Base-by-base conservation (phyloP, 225 moss, liverwort and hornwort genomes). In the Ulota crispa region DNA sequence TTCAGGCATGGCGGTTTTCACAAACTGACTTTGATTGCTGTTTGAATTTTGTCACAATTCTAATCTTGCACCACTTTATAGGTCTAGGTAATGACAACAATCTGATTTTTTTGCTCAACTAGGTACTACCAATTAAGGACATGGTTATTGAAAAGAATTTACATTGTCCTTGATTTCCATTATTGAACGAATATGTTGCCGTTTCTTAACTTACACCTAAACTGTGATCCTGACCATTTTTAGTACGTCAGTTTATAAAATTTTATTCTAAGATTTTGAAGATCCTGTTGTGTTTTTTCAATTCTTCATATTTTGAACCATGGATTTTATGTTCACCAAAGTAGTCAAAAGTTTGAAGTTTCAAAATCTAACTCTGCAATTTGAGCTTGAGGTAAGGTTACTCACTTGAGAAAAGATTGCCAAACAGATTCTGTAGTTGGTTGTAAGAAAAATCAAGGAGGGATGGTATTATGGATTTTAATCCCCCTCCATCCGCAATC, bases 1-100 rank as follows among this genome's bases (percentile, higher is more conserved):
- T 88, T 43, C 86, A 89, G 75, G 86, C 70, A 86, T 54, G 79
- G 32, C 43, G n/a, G 39, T 20, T 12, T 76, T 31, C 7, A 1
- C 37, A 1, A 50, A 75, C 69, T 55, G 55, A 5, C 24, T 71
- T 43, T 68, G 39, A 12, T 19, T 52, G 8, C 4, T 50, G 27
- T 50, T 41, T 21, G 6, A 7, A n/a, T 8, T 42, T 73, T 30
- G 16, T 50, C 3, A 23, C 39, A 43, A 45, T 50, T 74, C 68
- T 14, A 24, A 27, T 16, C 45, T 4, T 0, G 72, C 32, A 23
- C 28, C 45, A 53, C 27, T 32, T 1, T 43, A 31, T 13, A 23
- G 64, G 64, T 50, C 50, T 50, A 5, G 50, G 18, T 50, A 50
- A 16, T 50, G 50, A 16, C 15, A 15, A 47, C 47, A 47, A 47